Conservation (phyloP, 768 basidiomycete species). For the Leucosporidium yakuticum region DNA sequence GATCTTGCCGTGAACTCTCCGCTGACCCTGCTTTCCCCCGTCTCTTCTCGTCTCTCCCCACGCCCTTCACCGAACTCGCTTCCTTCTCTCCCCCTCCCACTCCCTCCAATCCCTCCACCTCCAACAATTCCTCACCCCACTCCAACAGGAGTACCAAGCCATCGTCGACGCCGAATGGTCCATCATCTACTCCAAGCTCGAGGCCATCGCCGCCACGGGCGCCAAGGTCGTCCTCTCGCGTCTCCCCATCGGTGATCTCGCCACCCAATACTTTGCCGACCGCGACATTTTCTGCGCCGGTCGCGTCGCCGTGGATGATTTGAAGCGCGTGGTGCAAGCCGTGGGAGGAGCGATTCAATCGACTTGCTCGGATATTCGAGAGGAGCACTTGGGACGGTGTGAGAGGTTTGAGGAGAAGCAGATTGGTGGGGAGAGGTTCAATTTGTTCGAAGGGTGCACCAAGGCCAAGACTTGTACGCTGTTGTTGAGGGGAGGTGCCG, state of each 20-base stretch:
- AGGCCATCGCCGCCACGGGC: slow-evolving; percentile 90
- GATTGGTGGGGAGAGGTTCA: slow-evolving; percentile 93
- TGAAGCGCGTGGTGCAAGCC: slow-evolving; percentile 89
- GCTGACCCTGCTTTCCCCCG: neutral
- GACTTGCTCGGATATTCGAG: slow-evolving; percentile 82
- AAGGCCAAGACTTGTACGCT: slow-evolving; percentile 94
- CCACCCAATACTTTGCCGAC: slow-evolving; percentile 99
- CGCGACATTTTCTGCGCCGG: slow-evolving; percentile 98
- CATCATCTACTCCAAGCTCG: slow-evolving; percentile 95
- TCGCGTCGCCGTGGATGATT: slow-evolving; percentile 79
- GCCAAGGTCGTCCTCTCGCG: slow-evolving; percentile 97
- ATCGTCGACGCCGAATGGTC: slow-evolving; percentile 99
- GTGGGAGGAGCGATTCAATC: slow-evolving; percentile 92
- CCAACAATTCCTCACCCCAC: neutral
- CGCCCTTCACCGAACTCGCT: neutral
- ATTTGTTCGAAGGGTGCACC: slow-evolving; percentile 86
- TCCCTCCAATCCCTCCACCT: neutral
- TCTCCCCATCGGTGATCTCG: slow-evolving; percentile 94
- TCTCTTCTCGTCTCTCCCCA: neutral
- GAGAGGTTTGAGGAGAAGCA: slow-evolving; percentile 88
- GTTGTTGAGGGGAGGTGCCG: slow-evolving; percentile 88
- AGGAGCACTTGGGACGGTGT: slow-evolving; percentile 89
- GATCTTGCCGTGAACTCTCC: neutral
- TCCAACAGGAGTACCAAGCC: slow-evolving; percentile 78
- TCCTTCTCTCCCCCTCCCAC: neutral